These are phyloP conservation scores for Boletellus sp. DNA, from an alignment of 1,284 basidiomycete species.

Conservation along the genomic window DNA sequence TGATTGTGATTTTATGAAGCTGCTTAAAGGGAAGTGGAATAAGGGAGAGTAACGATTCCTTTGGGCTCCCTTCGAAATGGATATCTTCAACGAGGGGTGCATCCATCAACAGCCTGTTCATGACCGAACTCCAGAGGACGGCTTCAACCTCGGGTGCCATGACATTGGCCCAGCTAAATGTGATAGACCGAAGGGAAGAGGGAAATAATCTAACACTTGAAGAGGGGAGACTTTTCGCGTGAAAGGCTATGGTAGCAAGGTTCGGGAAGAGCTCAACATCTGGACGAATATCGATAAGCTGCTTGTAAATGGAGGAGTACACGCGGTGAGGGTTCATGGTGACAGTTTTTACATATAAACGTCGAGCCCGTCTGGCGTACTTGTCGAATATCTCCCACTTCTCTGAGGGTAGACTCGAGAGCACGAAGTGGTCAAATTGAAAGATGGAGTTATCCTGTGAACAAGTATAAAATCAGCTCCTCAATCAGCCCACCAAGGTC, in stretches of 20 bases:
- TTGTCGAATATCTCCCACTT: constrained; percentile 24
- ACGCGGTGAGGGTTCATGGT: constrained; percentile 28
- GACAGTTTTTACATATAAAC: constrained; percentile 23
- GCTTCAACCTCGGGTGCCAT: constrained; percentile 15
- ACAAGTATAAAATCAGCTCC: constrained; percentile 5
- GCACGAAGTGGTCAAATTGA: constrained; percentile 9
- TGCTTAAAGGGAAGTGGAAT: constrained; percentile 22
- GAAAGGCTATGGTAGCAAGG: constrained; percentile 16
- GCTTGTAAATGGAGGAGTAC: constrained; percentile 30
- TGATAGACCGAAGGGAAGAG: constrained; percentile 21
- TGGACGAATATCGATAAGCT: constrained; percentile 25
- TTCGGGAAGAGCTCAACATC: constrained; percentile 30
- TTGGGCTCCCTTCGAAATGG: constrained; percentile 27
- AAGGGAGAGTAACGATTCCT: constrained; percentile 16
- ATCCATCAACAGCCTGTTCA: constrained; percentile 19
- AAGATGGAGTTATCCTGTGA: constrained; percentile 21
- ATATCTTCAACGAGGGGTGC: constrained; percentile 21
- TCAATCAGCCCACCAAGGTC: neutral
- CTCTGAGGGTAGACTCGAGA: constrained; percentile 12
- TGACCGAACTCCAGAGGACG: constrained; percentile 22
- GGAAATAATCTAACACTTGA: constrained; percentile 21
- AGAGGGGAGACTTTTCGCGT: constrained; percentile 14
- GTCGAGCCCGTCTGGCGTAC: constrained; percentile 23
- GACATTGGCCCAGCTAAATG: constrained; percentile 23
- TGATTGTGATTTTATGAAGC: constrained; percentile 23